Evolutionary conservation across 2,329 filamentous ascomycete genomes (phyloP), one percentile per base, ranked within the genome.

Genomic region (Trichoderma simmonsii): DNA sequence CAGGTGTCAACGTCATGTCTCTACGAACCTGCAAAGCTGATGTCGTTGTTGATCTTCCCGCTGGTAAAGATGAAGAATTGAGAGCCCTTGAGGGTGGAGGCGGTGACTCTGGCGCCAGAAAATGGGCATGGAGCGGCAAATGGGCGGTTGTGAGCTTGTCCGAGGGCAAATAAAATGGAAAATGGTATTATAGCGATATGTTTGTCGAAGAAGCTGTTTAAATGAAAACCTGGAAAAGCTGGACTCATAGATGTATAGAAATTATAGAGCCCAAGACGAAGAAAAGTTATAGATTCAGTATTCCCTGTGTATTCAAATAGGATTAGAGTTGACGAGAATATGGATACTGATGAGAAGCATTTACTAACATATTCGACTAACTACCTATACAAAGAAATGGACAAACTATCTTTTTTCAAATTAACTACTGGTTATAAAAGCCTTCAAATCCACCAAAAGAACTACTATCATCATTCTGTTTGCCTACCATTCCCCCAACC

Each of bases 1-100:
- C 94, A 0, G 94, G 94, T 1, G 82, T 98, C 71, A 94, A 97
- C 73, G 88, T 95, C 3, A 86, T 99, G 32, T 93, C 96, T 0
- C 86, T 99, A 74, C 89, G 96, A 71, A 99, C 96, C 0, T 98
- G 95, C 86, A 99, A 99, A 84, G 95, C 95, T 0, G 96, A 99
- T 79, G 93, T 97, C 8, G 94, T 98, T 0, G 96, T 98, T 30
- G 95, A 94, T 0, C 85, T 99, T n/a, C 87, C 90, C 15, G 81
- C 89, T 9, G 95, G 95, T 7, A 89, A 92, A 79, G 96, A 99
- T 78, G 94, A 98, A 83, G 89, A 91, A 80, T 84, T 98, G 68
- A 90, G 87, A 75, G 85, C 87, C 9, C 87, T 83, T 68, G 90
- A 93, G 67, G 90, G 87, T 18, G 93, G 92, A 1, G 93, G 92